Evolutionary conservation across 805 yeast species (phyloP), one percentile per base, ranked within the genome.

Genomic region (Lachancea lanzarotensis): DNA sequence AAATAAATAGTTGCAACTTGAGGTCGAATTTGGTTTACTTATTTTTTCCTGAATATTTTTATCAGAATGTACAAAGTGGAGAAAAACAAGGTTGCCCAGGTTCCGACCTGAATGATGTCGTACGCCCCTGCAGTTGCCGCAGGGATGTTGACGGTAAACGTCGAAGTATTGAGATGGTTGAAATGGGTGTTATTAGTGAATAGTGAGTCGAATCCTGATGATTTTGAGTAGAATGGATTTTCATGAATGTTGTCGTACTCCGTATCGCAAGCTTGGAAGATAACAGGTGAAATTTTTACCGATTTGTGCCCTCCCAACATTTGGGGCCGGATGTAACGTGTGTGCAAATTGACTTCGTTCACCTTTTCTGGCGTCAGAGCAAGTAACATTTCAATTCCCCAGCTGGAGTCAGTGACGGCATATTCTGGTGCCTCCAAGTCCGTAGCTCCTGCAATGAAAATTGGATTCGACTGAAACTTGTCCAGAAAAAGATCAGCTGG

Each of bases 371-470:
- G 50, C 8, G 47, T 39, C 40, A 73, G 46, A 38, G 62, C 63
- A 27, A 76, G 63, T 17, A 78, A 53, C 17, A 70, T 69, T 36
- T 69, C 66, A 3, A 78, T 70, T 1, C 82, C 82, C 71, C 73
- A 73, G 9, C 52, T 41, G 25, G 63, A 62, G 8, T 52, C 46
- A 8, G 32, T 33, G 11, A 62, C 34, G 35, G 52, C 52, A 70
- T 78, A 79, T 29, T 64, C 71, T 3, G 84, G 84, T 29, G 70
- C 68, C 51, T 79, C 84, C 19, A 79, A 60, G 53, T 79, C 81
- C n/a, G 70, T 63, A 42, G 75, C 78, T 2, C 83, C 83, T 72
- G 74, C 74, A 0, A 71, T 57, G 2, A 65, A 66, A 1, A 72
- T 30, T 13, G 76, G 62, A n/a, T 57, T 58, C 19, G 75, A 68